These are phyloP conservation scores for Coniella lustricola DNA, from an alignment of 2,329 filamentous ascomycete species.

Conservation along the genomic window DNA sequence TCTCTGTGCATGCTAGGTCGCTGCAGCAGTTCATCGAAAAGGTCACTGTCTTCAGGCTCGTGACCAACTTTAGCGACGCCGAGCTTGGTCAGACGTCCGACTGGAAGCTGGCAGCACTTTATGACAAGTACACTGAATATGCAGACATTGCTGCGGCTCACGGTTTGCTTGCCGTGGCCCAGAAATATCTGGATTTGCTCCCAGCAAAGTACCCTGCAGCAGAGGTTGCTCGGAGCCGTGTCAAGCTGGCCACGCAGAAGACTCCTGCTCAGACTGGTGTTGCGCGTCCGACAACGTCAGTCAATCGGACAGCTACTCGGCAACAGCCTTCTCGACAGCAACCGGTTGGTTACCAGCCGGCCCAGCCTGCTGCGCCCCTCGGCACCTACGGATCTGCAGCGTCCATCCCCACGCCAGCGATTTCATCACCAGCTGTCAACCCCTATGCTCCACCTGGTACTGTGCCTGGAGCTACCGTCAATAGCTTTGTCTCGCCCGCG, in stretches of 20 bases:
- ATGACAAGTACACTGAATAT: constrained; percentile 95
- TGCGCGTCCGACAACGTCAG: constrained; percentile 23
- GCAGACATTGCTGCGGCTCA: constrained; percentile 90
- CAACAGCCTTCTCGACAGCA: constrained; percentile 32
- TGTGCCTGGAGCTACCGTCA: constrained; percentile 18
- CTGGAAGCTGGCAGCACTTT: constrained; percentile 85
- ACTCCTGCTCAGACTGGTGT: constrained; percentile 29
- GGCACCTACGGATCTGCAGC: constrained; percentile 29
- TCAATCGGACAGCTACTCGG: constrained; percentile 23
- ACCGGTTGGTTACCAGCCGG: constrained; percentile 41
- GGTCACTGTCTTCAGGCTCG: constrained; percentile 91
- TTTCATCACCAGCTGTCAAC: background rate
- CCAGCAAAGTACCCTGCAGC: constrained; percentile 78
- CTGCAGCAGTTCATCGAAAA: constrained; percentile 96
- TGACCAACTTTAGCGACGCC: constrained; percentile 81
- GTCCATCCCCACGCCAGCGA: constrained; percentile 1
- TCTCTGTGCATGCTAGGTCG: constrained; percentile 83
- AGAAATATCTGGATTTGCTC: constrained; percentile 85
- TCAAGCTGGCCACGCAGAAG: constrained; percentile 74
- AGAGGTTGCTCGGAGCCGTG: constrained; percentile 76
- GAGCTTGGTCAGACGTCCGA: constrained; percentile 65
- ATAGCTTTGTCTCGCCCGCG: constrained; percentile 24
- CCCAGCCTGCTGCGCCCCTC: constrained; percentile 29
- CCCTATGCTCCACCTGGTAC: constrained; percentile 16
- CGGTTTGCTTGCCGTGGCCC: constrained; percentile 76